Evolutionary conservation across 208 protist species (phyloP).

Genomic region (Crithidia sp.): DNA sequence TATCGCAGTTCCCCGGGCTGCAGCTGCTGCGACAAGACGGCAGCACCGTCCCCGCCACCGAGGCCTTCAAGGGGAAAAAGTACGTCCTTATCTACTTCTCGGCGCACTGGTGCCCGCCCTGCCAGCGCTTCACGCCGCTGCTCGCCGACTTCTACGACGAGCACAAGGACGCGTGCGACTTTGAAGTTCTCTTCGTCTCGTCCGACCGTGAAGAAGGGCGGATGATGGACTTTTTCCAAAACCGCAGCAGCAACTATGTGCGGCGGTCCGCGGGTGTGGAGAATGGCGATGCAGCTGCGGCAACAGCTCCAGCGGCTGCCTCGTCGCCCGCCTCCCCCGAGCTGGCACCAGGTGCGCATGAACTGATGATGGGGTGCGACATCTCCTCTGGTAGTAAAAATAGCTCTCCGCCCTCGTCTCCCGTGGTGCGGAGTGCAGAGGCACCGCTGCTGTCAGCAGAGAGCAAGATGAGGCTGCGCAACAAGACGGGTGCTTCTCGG

Average conservation of each 20-base stretch:
- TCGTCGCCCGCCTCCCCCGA: background rate
- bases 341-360: background rate
- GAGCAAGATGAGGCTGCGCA: background rate
- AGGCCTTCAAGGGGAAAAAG: slow-evolving; percentile 46
- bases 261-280: slow-evolving; percentile 4
- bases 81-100: slow-evolving; percentile 83
- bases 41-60: slow-evolving; percentile 24
- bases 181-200: slow-evolving; percentile 80
- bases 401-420: slow-evolving; percentile 2
- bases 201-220: slow-evolving; percentile 56
- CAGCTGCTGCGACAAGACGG: slow-evolving; percentile 50
- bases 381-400: slow-evolving; percentile 3
- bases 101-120: slow-evolving; percentile 85
- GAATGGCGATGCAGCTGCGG: too few relatives aligned
- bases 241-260: slow-evolving; percentile 50
- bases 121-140: slow-evolving; percentile 78
- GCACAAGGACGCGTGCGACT: slow-evolving; percentile 36
- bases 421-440: background rate
- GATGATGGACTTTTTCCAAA: slow-evolving; percentile 72
- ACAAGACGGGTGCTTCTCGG: too few relatives aligned
- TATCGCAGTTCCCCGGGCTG: slow-evolving; percentile 31
- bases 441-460: background rate
- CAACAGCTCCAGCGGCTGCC: background rate
- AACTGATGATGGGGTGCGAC: slow-evolving; percentile 5
- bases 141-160: slow-evolving; percentile 67